Base-by-base conservation (phyloP, 225 moss, liverwort and hornwort genomes). In the Marchantia paleacea region DNA sequence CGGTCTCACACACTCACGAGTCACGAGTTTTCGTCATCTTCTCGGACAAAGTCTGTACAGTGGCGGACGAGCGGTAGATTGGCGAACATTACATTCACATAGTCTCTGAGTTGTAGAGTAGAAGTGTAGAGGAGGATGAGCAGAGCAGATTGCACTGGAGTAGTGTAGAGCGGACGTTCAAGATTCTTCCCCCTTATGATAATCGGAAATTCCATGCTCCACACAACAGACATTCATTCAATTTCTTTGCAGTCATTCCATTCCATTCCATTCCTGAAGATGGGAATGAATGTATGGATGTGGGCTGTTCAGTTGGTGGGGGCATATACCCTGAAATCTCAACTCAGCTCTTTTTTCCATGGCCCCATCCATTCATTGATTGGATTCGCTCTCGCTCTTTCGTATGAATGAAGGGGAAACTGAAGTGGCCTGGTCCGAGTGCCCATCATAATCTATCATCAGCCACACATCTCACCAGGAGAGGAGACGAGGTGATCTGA, bases 171-270 rank as follows among this genome's bases (percentile, higher is more conserved):
- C 24, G 63, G 63, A 63, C 63, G 63, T 24, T 63, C 63, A 24
- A 63, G 63, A 63, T 63, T 63, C 63, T 63, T 20, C 63, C 9
- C 0, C 14, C 19, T 14, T 29, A 29, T 29, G 26, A 47, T 31
- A 31, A 69, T 69, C 69, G 24, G 69, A 31, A 31, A 69, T 69
- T 69, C 69, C 39, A 69, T 47, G 39, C 65, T 30, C 69, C 29
- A 69, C 69, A 69, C 69, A 69, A 30, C 69, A 69, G 69, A 69
- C 69, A 69, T 69, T 69, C 30, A 69, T 69, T 66, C 65, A 66
- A 69, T 69, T 31, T 30, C 69, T 18, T 30, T 47, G 69, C 69
- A 69, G 69, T 69, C 69, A 69, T 69, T 69, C 69, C 69, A 29
- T 69, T 69, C 69, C 39, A 39, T 39, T 39, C 65, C 30, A 30